These are phyloP conservation scores for Neurospora africana DNA, from an alignment of 495 filamentous ascomycete genomes.

Conservation along the genomic window DNA sequence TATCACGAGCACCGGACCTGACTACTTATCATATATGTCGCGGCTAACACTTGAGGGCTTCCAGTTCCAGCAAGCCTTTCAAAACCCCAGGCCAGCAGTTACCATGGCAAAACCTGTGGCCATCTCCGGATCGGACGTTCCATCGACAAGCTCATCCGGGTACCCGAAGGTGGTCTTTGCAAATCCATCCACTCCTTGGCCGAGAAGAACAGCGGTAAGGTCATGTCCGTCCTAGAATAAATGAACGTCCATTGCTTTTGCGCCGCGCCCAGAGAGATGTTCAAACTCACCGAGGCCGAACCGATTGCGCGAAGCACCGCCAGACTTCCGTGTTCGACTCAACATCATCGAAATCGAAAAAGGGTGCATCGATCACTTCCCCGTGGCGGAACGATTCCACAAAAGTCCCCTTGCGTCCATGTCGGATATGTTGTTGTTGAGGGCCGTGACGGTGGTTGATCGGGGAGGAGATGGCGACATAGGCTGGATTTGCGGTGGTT, in stretches of 20 bases:
- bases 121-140: conserved; percentile 58
- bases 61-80: not conserved
- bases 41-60: not conserved
- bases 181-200: conserved; percentile 19
- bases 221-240: conserved; percentile 33
- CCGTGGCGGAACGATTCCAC: conserved; percentile 7
- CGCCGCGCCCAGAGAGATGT: conserved; percentile 66
- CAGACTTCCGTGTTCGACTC: conserved; percentile 11
- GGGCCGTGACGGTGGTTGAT: too few species aligned
- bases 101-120: not conserved
- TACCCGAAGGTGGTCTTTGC: conserved; percentile 67
- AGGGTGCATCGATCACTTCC: conserved; percentile 12
- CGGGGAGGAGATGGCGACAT: too few species aligned
- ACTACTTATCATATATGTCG: not conserved
- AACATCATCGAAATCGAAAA: conserved; percentile 10
- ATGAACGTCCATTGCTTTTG: conserved; percentile 33
- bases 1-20: not conserved
- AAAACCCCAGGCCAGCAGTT: not conserved
- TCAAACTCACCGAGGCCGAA: conserved; percentile 75
- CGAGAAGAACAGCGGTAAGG: conserved; percentile 1
- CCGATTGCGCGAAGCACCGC: too few species aligned
- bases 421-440: too few species aligned
- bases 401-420: too few species aligned
- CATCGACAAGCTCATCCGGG: conserved; percentile 69
- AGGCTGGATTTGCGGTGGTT: too few species aligned